Percentiles rank a stretch among this genome's conserved stretches.
These are phyloP conservation scores for Dothistroma pini DNA, from an alignment of 2,329 filamentous ascomycete species.

Conservation along the genomic window DNA sequence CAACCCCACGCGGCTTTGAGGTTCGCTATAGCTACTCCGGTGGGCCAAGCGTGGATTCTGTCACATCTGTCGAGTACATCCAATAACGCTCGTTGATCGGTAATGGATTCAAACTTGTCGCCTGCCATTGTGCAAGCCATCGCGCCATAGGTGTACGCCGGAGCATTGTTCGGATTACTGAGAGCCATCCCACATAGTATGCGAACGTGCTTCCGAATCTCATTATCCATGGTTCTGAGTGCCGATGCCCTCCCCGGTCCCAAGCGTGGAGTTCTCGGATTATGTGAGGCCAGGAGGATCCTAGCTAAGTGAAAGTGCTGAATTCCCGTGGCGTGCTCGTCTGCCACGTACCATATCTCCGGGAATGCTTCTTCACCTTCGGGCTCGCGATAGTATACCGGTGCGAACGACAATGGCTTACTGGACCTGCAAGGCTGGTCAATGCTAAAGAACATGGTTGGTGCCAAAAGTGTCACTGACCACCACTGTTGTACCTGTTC, in stretches of 20 bases:
- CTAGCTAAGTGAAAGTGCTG: constrained; percentile 59
- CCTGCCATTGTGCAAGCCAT: constrained; percentile 40
- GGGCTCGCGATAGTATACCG: constrained; percentile 49
- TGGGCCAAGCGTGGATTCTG: constrained; percentile 45
- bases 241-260: constrained; percentile 42
- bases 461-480: neutral
- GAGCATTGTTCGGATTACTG: constrained; percentile 54
- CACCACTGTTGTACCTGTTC: constrained; percentile 37
- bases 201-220: constrained; percentile 48
- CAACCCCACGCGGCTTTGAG: constrained; percentile 52
- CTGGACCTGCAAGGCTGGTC: constrained; percentile 43
- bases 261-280: constrained; percentile 52
- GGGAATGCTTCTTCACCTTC: constrained; percentile 50
- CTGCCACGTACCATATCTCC: constrained; percentile 55
- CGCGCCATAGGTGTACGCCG: constrained; percentile 45
- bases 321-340: constrained; percentile 57
- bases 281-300: constrained; percentile 55
- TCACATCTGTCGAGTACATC: constrained; percentile 2
- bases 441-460: neutral
- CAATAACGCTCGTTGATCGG: constrained; percentile 44
- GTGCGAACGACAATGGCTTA: constrained; percentile 53
- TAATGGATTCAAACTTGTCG: constrained; percentile 44
- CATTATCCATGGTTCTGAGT: constrained; percentile 41
- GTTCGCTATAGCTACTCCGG: constrained; percentile 45
- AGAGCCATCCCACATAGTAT: constrained; percentile 58